phyloP scores from a whole-genome alignment of 139 green algal species.

The Chlorella sp. region DNA sequence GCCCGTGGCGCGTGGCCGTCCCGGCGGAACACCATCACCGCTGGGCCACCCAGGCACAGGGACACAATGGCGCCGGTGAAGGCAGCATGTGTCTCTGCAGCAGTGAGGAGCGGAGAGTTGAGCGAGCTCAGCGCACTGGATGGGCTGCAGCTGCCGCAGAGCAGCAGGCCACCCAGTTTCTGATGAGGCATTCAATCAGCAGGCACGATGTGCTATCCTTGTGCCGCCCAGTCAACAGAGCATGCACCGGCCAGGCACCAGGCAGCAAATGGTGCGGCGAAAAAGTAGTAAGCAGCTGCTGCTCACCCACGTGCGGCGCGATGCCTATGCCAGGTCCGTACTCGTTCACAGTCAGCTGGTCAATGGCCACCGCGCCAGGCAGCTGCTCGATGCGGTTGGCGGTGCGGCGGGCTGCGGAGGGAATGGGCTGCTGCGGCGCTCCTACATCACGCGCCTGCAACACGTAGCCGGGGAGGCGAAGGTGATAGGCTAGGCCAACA shows the following conservation, averaged over 20 bases:
- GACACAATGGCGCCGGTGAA: slow-evolving; percentile 90
- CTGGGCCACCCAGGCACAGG: slow-evolving; percentile 79
- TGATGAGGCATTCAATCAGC: too few relatives aligned
- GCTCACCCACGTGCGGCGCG: slow-evolving; percentile 80
- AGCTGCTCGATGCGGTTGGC: slow-evolving; percentile 32
- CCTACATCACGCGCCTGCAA: slow-evolving; percentile 1
- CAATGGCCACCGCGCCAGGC: slow-evolving; percentile 35
- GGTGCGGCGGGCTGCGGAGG: neutral
- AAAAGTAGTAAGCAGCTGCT: too few relatives aligned
- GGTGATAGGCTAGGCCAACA: too few relatives aligned
- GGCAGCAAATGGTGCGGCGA: too few relatives aligned
- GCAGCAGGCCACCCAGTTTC: too few relatives aligned
- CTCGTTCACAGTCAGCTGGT: slow-evolving; percentile 96
- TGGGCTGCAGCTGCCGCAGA: too few relatives aligned
- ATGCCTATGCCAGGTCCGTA: slow-evolving; percentile 93
- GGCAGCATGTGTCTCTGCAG: slow-evolving; percentile 91
- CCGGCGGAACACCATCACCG: slow-evolving; percentile 91
- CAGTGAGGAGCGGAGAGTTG: too few relatives aligned
- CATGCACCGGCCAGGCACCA: too few relatives aligned
- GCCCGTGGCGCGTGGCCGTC: slow-evolving; percentile 31
- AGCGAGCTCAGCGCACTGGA: too few relatives aligned
- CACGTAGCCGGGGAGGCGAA: too few relatives aligned
- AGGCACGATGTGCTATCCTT: too few relatives aligned
- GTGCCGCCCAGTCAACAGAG: too few relatives aligned
- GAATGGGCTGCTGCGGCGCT: slow-evolving; percentile 10